Base-by-base conservation (phyloP, 768 basidiomycete species). In the Amanita muscaria region DNA sequence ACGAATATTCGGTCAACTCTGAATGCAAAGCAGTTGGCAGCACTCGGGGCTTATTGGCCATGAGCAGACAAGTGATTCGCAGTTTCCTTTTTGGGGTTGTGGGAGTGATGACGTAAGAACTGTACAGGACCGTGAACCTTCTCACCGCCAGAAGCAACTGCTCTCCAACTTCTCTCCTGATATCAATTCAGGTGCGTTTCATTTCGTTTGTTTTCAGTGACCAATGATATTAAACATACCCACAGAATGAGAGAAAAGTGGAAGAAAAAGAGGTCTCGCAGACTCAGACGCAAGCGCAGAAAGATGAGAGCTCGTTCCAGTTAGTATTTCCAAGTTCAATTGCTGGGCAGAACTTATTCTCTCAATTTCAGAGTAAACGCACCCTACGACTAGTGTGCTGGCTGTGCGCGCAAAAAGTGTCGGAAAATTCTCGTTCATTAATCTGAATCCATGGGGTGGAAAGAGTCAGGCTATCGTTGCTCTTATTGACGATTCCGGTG, bases 241-340 rank as follows among this genome's bases (percentile, higher is more conserved):
- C 32, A 43, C 54, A 83, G 77, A 53, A 90, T 89, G 88, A 88
- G 88, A 86, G 88, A 89, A 68, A 90, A 90, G 82, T 90, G 88
- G 88, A 89, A 89, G 80, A 91, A 91, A 72, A 91, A 91, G 76
- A 78, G 88, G 63, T 88, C 88, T 53, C 81, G 88, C 64, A 86
- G 88, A 63, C 88, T 91, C 72, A 76, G 88, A 63, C 84, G 88
- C 68, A 91, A 91, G 62, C 85, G 88, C 75, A 83, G 88, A 84
- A 91, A 91, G 77, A 90, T 90, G 88, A 80, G 88, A 65, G 88
- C 88, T 51, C 88, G 88, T 68, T 90, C 88, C 75, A 90, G 88
- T 90, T 56, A 53, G 88, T 83, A 33, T 54, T 27, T 35, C 14
- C 16, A 46, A 21, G 41, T n/a, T n/a, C n/a, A n/a, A 6, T 14